Conservation (phyloP, 768 basidiomycete genomes). For the Trametes meyenii region DNA sequence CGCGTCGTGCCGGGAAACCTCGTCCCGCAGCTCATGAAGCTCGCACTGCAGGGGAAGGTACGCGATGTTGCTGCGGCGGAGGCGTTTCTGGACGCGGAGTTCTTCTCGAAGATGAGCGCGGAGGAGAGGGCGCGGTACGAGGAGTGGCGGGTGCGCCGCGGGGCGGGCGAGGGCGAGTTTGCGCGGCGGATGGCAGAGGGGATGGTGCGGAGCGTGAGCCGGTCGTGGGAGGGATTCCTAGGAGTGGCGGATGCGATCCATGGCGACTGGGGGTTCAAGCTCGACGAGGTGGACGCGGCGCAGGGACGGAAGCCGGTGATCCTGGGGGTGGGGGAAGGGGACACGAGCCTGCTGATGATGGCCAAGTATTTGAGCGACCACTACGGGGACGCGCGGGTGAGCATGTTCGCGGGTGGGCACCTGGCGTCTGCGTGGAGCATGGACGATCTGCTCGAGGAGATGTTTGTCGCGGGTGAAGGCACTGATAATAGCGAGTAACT, state of each 20-base stretch:
- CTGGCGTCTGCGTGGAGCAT: conserved; percentile 48
- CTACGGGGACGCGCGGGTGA: conserved; percentile 48
- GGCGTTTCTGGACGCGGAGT: conserved; percentile 38
- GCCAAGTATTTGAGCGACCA: conserved; percentile 51
- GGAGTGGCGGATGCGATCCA: conserved; percentile 46
- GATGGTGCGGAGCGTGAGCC: conserved; percentile 49
- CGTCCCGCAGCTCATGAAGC: conserved; percentile 36
- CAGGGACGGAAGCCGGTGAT: conserved; percentile 49
- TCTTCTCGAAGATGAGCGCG: conserved; percentile 47
- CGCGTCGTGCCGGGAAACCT: conserved; percentile 46
- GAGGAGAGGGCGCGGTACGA: conserved; percentile 37
- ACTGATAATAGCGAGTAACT: not conserved
- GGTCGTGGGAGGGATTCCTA: conserved; percentile 55
- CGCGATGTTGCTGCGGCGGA: conserved; percentile 45
- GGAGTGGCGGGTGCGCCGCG: conserved; percentile 45
- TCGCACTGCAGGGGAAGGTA: conserved; percentile 40
- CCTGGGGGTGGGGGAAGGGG: conserved; percentile 46
- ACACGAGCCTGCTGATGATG: conserved; percentile 35
- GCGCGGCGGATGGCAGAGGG: conserved; percentile 46
- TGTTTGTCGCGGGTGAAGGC: conserved; percentile 4
- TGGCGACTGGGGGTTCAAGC: conserved; percentile 50
- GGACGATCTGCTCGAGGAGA: conserved; percentile 48
- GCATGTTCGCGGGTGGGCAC: conserved; percentile 51
- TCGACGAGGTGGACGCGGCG: conserved; percentile 48
- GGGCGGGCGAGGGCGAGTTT: conserved; percentile 46